These are phyloP conservation scores for Rhynchosporium agropyri DNA, from an alignment of 2,329 filamentous ascomycete species.

Conservation along the genomic window DNA sequence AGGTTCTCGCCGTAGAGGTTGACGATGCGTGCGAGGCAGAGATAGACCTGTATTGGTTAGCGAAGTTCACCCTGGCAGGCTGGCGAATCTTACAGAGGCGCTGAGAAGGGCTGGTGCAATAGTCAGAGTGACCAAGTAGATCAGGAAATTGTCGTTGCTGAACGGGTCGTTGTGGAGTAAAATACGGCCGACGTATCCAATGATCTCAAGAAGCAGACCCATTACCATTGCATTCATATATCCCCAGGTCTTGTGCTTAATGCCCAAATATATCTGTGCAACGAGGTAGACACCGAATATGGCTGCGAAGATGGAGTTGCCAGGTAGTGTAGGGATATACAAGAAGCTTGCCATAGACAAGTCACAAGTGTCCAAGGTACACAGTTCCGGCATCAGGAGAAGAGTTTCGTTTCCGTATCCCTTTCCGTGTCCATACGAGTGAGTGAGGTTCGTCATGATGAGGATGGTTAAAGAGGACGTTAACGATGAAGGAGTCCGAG, in stretches of 20 bases:
- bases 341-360: slow-evolving; percentile 57
- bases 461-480: neutral
- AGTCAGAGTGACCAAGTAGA: slow-evolving; percentile 58
- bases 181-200: slow-evolving; percentile 57
- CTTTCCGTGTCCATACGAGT: slow-evolving; percentile 19
- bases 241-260: slow-evolving; percentile 57
- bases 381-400: slow-evolving; percentile 29
- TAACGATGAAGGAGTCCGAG: neutral
- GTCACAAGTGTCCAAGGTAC: slow-evolving; percentile 46
- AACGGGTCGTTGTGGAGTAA: slow-evolving; percentile 57
- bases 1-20: slow-evolving; percentile 54
- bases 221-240: slow-evolving; percentile 53
- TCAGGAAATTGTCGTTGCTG: slow-evolving; percentile 56
- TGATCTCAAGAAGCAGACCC: slow-evolving; percentile 53
- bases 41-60: slow-evolving; percentile 51
- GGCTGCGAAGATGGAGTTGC: slow-evolving; percentile 57
- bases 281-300: slow-evolving; percentile 52
- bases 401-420: slow-evolving; percentile 37
- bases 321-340: slow-evolving; percentile 58
- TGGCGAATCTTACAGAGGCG: slow-evolving; percentile 46
- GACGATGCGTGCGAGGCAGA: slow-evolving; percentile 59
- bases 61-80: neutral
- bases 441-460: slow-evolving; percentile 36
- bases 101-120: slow-evolving; percentile 54
- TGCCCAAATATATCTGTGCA: slow-evolving; percentile 49